Evolutionary conservation across 2,329 filamentous ascomycete species (phyloP).

Genomic region (Thermothelomyces thermophilus): DNA sequence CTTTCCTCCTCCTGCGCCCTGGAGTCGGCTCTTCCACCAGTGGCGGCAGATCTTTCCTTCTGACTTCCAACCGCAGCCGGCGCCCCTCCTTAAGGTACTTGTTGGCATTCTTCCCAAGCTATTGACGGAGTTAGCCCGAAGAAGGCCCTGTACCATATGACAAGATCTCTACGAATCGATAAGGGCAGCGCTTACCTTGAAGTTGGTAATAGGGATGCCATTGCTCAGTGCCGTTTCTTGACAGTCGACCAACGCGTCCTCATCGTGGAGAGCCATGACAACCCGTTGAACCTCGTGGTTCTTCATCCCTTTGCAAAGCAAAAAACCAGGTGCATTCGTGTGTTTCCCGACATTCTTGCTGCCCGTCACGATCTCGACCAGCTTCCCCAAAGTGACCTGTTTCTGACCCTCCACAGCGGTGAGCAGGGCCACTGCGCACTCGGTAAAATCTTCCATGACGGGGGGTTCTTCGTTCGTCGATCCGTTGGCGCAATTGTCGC

Average conservation of each 20-base stretch:
- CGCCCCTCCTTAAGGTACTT: slow-evolving; percentile 36
- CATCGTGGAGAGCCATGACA: slow-evolving; percentile 68
- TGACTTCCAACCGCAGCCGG: slow-evolving; percentile 37
- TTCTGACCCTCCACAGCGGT: slow-evolving; percentile 55
- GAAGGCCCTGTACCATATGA: not conserved
- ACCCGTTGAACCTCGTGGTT: slow-evolving; percentile 75
- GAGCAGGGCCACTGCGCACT: slow-evolving; percentile 65
- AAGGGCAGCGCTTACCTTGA: slow-evolving; percentile 48
- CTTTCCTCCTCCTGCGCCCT: slow-evolving; percentile 20
- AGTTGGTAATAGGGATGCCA: slow-evolving; percentile 69
- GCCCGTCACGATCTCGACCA: slow-evolving; percentile 73
- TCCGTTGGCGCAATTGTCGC: slow-evolving; percentile 82
- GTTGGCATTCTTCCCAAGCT: slow-evolving; percentile 37
- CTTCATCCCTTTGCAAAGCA: slow-evolving; percentile 61
- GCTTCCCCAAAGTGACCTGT: slow-evolving; percentile 67
- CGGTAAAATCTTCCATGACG: slow-evolving; percentile 66
- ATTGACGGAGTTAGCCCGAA: not conserved
- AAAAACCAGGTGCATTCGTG: slow-evolving; percentile 53
- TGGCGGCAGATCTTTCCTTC: not conserved
- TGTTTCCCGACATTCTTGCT: slow-evolving; percentile 55
- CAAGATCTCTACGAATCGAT: not conserved
- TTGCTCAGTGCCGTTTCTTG: slow-evolving; percentile 55
- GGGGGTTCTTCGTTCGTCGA: slow-evolving; percentile 47
- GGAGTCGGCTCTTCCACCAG: not conserved
- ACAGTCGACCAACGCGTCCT: slow-evolving; percentile 66